Evolutionary conservation across 345 rosid species (phyloP).

Genomic region (Heritiera littoralis): DNA sequence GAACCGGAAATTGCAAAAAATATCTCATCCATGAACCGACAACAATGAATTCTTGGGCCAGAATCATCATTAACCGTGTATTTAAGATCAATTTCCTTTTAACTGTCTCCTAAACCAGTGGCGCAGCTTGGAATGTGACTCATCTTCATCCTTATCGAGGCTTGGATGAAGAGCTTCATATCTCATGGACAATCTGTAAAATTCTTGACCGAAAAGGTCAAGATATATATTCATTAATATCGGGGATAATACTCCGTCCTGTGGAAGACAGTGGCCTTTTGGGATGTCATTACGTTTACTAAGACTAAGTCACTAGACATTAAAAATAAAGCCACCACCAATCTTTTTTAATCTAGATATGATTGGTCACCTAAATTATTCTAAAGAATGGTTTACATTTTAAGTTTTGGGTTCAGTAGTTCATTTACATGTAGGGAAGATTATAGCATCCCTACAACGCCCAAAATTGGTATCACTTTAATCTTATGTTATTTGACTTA

Average conservation of each 20-base stretch:
- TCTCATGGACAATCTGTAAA: slow-evolving; percentile 68
- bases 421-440: too few species aligned
- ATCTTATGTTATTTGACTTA: too few species aligned
- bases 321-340: too few species aligned
- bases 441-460: too few species aligned
- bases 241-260: slow-evolving; percentile 84
- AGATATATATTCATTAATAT: slow-evolving; percentile 83
- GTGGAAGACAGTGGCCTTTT: slow-evolving; percentile 96
- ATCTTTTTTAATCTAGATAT: too few species aligned
- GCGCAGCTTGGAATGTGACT: slow-evolving; percentile 62
- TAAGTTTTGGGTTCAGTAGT: too few species aligned
- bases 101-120: slow-evolving; percentile 79
- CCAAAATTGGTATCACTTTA: too few species aligned
- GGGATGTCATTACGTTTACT: too few species aligned
- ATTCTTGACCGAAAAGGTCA: slow-evolving; percentile 65
- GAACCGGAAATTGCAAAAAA: slow-evolving; percentile 75
- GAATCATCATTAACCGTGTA: slow-evolving; percentile 27
- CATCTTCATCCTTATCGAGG: slow-evolving; percentile 28
- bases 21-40: slow-evolving; percentile 85
- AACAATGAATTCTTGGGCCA: slow-evolving; percentile 56
- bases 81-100: slow-evolving; percentile 44
- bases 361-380: too few species aligned
- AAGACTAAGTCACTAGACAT: too few species aligned
- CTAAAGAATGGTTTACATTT: too few species aligned
- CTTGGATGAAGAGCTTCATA: slow-evolving; percentile 67